Evolutionary conservation across 2,329 filamentous ascomycete genomes (phyloP), one percentile per base, ranked within the genome.

Genomic region (Penicillium occitanis): DNA sequence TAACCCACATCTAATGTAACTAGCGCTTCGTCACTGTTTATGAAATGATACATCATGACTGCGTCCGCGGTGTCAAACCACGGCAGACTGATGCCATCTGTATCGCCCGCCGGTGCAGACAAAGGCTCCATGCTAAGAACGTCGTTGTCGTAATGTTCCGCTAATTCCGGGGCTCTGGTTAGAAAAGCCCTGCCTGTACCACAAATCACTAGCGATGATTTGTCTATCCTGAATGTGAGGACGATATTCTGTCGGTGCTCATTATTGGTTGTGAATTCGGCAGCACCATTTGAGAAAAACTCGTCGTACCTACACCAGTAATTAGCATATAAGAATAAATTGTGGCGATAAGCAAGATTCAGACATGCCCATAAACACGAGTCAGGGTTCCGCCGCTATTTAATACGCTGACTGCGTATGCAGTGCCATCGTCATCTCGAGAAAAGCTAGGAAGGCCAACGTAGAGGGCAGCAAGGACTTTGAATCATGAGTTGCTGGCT

Each of bases 21-120:
- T 1, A 44, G 33, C 2, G 57, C 63, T n/a, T 46, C 11, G 40
- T 65, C 63, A 30, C 35, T 57, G 48, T 46, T n/a, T 25, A 61
- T 44, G 17, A 61, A 61, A 46, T 65, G 25, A 44, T 25, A 65
- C 57, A 65, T 65, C 37, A 65, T 19, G 1, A 61, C 46, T n/a
- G 63, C 55, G 8, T 65, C 63, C 6, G 63, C 63, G 6, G 46
- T 55, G 19, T 65, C 57, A n/a, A 65, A 65, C 63, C 63, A 65
- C 5, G 63, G 63, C 25, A 65, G 8, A 46, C 33, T 61, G n/a
- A 61, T 25, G 6, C 63, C 63, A 60, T 65, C 63, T 8, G 25
- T 28, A 14, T 65, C 63, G 48, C 63, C 63, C 19, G 57, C 57
- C 3, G 57, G 46, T 11, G 48, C 63, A 40, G 63, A 61, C 2